Percentiles rank a stretch among this genome's conserved stretches.
Conservation (phyloP, 352 stramenopile genomes). For the Phytophthora uliginosa region DNA sequence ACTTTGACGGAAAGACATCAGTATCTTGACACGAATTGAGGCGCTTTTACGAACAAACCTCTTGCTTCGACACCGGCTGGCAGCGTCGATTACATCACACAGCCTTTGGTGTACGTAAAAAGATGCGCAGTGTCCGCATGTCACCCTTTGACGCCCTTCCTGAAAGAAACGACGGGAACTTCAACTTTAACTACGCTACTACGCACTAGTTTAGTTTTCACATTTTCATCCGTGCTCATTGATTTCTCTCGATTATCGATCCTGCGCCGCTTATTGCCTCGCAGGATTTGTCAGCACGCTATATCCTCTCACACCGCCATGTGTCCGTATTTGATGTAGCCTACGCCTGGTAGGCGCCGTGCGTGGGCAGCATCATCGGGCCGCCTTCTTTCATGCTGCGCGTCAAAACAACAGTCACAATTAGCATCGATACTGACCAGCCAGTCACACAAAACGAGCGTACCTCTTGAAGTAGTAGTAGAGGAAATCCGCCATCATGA, state of each 20-base stretch:
- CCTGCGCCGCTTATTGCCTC: constrained; percentile 17
- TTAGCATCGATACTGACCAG: background rate
- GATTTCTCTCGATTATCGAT: constrained; percentile 31
- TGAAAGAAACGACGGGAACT: background rate
- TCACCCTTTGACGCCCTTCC: background rate
- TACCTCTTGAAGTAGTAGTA: constrained; percentile 99
- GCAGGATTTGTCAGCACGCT: constrained; percentile 28
- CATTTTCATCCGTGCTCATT: constrained; percentile 27
- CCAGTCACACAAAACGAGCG: constrained; percentile 1
- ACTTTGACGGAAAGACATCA: background rate
- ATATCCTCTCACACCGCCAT: constrained; percentile 17
- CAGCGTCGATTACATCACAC: background rate
- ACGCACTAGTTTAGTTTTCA: constrained; percentile 10
- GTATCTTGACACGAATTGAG: constrained; percentile 7
- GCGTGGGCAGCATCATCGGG: constrained; percentile 92
- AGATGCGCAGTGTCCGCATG: constrained; percentile 14
- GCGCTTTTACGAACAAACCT: constrained; percentile 15
- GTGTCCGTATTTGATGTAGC: constrained; percentile 19
- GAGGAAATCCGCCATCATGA: constrained; percentile 99
- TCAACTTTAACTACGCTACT: constrained; percentile 9
- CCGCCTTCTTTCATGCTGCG: constrained; percentile 89
- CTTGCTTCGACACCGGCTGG: constrained; percentile 10
- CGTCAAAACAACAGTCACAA: background rate
- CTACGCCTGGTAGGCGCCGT: constrained; percentile 85
- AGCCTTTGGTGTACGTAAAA: constrained; percentile 28